Conservation (phyloP, 306 rosid genomes). For the Lotus japonicus region DNA sequence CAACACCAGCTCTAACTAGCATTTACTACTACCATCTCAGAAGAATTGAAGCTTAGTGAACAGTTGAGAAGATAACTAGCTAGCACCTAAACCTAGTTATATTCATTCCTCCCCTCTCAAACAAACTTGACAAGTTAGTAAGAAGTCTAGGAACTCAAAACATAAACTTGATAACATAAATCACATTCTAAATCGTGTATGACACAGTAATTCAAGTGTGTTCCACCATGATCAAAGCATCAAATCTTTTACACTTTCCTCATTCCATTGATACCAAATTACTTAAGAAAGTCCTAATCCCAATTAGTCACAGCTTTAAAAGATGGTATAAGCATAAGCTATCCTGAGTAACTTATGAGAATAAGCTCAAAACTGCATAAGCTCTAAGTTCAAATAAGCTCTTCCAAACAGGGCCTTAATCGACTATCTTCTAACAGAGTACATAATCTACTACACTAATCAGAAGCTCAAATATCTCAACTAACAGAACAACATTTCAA, state of each 20-base stretch:
- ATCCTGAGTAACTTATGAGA: too few species aligned
- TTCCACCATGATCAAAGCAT: neutral
- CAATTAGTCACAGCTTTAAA: neutral
- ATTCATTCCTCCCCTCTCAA: too few species aligned
- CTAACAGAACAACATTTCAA: neutral
- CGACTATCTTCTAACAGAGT: neutral
- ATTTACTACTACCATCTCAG: neutral
- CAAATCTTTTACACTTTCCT: too few species aligned
- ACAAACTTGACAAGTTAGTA: too few species aligned
- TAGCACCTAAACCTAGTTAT: too few species aligned
- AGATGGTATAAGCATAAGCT: too few species aligned
- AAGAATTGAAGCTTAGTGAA: neutral
- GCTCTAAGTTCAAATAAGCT: too few species aligned
- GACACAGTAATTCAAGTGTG: neutral
- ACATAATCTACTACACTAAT: neutral
- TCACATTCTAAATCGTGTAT: neutral
- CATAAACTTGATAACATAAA: neutral
- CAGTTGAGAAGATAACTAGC: neutral
- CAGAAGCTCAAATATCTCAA: neutral
- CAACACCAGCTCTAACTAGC: neutral
- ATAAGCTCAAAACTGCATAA: too few species aligned
- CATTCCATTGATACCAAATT: neutral
- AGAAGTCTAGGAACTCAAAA: neutral
- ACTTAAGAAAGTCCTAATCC: neutral
- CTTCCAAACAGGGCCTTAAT: too few species aligned